These are phyloP conservation scores for Rhizopogon vinicolor DNA, from an alignment of 768 basidiomycete genomes.

Conservation along the genomic window DNA sequence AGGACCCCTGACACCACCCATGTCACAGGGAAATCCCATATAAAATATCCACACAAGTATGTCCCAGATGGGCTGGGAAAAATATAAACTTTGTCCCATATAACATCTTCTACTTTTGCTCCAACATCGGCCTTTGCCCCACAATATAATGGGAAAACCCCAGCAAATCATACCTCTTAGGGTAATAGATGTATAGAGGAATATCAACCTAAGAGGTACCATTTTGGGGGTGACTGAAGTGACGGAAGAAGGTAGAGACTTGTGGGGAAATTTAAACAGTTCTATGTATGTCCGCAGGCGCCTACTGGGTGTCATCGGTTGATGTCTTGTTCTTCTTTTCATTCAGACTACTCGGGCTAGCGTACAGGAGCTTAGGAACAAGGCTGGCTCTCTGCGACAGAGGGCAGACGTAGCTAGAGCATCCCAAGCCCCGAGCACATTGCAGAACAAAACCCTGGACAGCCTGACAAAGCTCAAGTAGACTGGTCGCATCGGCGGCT, in stretches of 20 bases:
- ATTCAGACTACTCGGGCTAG: conserved; percentile 32
- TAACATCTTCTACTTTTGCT: too few relatives aligned
- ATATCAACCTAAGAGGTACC: too few relatives aligned
- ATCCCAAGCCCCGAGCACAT: conserved; percentile 77
- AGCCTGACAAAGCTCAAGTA: conserved; percentile 74
- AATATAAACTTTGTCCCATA: too few relatives aligned
- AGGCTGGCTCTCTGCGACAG: conserved; percentile 62
- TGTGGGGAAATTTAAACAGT: conserved; percentile 33
- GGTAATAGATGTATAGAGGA: too few relatives aligned
- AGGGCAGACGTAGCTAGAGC: conserved; percentile 87
- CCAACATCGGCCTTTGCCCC: too few relatives aligned
- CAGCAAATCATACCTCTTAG: too few relatives aligned
- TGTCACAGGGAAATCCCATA: too few relatives aligned
- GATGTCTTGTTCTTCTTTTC: neutral
- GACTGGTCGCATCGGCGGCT: conserved; percentile 80
- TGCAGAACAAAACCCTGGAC: conserved; percentile 81
- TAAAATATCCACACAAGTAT: too few relatives aligned
- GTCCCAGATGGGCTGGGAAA: too few relatives aligned
- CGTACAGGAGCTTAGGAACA: conserved; percentile 46
- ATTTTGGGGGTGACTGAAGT: too few relatives aligned
- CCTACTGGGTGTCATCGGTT: neutral
- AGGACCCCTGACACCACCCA: too few relatives aligned
- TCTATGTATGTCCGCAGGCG: conserved; percentile 40
- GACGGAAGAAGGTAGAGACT: conserved; percentile 38
- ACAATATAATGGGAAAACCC: too few relatives aligned